A percentile compares a stretch with the other conserved stretches of the same genome.
These are phyloP conservation scores for Alternaria gansuensis DNA, from an alignment of 2,329 filamentous ascomycete genomes.

Conservation along the genomic window DNA sequence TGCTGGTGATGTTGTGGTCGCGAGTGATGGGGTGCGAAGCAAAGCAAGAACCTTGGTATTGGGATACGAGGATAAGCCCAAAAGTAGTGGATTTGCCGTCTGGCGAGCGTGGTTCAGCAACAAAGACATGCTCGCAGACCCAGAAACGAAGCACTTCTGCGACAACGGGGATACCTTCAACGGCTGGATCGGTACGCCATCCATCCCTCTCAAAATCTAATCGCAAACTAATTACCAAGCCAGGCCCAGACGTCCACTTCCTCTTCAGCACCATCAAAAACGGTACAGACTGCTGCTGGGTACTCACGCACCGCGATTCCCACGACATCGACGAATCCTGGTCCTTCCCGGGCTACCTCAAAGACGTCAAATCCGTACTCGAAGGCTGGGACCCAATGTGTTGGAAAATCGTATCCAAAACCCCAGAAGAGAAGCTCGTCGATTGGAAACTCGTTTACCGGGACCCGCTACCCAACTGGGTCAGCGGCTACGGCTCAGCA, in stretches of 20 bases:
- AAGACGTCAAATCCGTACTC: constrained; percentile 46
- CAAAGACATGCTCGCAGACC: constrained; percentile 52
- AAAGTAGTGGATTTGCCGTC: constrained; percentile 64
- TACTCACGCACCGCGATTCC: constrained; percentile 49
- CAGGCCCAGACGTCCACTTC: constrained; percentile 52
- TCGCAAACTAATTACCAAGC: neutral
- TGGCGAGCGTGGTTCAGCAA: constrained; percentile 59
- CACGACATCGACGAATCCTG: constrained; percentile 50
- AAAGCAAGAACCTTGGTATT: constrained; percentile 62
- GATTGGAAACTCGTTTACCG: constrained; percentile 66
- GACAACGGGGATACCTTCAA: constrained; percentile 52
- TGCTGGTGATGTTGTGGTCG: constrained; percentile 60
- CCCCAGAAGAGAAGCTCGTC: constrained; percentile 52
- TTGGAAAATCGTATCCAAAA: constrained; percentile 49
- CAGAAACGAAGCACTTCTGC: constrained; percentile 51
- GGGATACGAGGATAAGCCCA: constrained; percentile 62
- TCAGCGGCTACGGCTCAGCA: constrained; percentile 57
- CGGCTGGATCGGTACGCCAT: constrained; percentile 47
- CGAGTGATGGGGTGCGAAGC: constrained; percentile 63
- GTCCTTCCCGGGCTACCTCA: constrained; percentile 48
- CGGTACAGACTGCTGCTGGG: constrained; percentile 51
- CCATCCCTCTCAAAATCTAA: neutral
- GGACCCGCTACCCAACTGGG: constrained; percentile 63
- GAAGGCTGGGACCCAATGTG: constrained; percentile 49
- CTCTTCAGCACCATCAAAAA: constrained; percentile 51